Conservation (phyloP, 23 red algal species). For the Gracilariopsis chorda region DNA sequence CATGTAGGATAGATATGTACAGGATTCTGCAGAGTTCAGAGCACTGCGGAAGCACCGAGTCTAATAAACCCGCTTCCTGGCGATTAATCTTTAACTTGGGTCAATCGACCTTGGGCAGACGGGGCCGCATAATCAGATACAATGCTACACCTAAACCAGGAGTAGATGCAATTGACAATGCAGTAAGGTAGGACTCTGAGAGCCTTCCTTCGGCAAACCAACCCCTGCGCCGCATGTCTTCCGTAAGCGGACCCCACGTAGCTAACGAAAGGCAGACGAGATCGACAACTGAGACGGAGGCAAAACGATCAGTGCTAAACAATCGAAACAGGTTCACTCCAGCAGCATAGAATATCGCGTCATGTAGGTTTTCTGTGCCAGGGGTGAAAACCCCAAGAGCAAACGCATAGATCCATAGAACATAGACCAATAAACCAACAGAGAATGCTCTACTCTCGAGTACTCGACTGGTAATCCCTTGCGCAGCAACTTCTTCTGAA, state of each 20-base stretch:
- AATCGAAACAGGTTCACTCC: background rate
- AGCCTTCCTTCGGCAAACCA: slow-evolving; percentile 45
- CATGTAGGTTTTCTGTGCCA: slow-evolving; percentile 36
- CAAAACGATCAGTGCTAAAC: slow-evolving; percentile 15
- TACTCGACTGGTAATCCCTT: slow-evolving; percentile 1
- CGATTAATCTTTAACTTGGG: background rate
- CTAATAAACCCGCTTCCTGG: slow-evolving; percentile 16
- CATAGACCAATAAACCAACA: slow-evolving; percentile 3
- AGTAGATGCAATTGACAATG: slow-evolving; percentile 16
- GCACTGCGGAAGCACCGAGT: slow-evolving; percentile 22
- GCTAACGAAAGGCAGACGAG: background rate
- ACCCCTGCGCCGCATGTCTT: slow-evolving; percentile 64
- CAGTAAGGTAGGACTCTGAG: slow-evolving; percentile 19
- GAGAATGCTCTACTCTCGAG: slow-evolving; percentile 31
- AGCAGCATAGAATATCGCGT: slow-evolving; percentile 36
- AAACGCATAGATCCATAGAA: slow-evolving; percentile 34
- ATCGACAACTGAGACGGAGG: slow-evolving; percentile 31
- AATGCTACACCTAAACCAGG: slow-evolving; percentile 52
- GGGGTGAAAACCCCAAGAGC: slow-evolving; percentile 47
- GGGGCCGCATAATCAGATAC: slow-evolving; percentile 39
- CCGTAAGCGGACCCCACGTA: slow-evolving; percentile 52
- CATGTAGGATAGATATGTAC: slow-evolving; percentile 36
- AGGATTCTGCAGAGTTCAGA: slow-evolving; percentile 18
- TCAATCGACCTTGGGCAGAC: background rate
- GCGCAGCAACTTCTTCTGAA: slow-evolving; percentile 7